Evolutionary conservation across 2,329 filamentous ascomycete genomes (phyloP).

Genomic region (Ilyonectria sp.): DNA sequence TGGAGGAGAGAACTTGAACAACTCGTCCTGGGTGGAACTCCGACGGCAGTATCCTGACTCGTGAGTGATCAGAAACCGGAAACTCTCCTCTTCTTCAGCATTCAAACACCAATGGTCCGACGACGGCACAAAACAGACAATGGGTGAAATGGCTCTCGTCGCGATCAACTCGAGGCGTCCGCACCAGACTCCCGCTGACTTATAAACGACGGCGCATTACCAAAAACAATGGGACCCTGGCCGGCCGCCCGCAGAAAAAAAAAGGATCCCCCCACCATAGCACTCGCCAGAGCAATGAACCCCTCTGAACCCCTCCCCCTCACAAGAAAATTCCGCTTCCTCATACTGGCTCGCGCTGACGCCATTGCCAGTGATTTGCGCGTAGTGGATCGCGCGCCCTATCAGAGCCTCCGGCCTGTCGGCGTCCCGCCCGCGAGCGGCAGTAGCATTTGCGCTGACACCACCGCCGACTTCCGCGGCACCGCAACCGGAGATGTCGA

Average conservation of each 20-base stretch:
- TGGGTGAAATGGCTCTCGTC: constrained; percentile 10
- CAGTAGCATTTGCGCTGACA: constrained; percentile 31
- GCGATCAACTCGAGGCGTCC: neutral
- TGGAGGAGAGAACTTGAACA: neutral
- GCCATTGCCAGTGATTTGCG: constrained; percentile 52
- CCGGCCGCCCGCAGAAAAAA: constrained; percentile 19
- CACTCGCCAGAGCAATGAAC: neutral
- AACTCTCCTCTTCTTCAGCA: neutral
- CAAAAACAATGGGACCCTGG: constrained; percentile 30
- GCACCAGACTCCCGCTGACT: constrained; percentile 16
- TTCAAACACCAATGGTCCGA: neutral
- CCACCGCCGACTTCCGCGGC: constrained; percentile 49
- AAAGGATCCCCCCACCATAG: constrained; percentile 7
- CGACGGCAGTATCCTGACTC: neutral
- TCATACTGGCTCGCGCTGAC: constrained; percentile 51
- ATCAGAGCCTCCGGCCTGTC: constrained; percentile 44
- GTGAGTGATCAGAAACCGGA: neutral
- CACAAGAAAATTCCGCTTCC: constrained; percentile 31
- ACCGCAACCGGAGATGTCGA: constrained; percentile 48
- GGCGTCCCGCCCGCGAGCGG: constrained; percentile 32
- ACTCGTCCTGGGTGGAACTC: constrained; percentile 4
- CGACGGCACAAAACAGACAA: constrained; percentile 4
- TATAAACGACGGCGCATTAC: constrained; percentile 36
- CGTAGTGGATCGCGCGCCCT: constrained; percentile 32
- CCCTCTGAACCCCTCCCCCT: constrained; percentile 37